Base-by-base conservation (phyloP, 495 filamentous ascomycete genomes). In the Podospora sp. region DNA sequence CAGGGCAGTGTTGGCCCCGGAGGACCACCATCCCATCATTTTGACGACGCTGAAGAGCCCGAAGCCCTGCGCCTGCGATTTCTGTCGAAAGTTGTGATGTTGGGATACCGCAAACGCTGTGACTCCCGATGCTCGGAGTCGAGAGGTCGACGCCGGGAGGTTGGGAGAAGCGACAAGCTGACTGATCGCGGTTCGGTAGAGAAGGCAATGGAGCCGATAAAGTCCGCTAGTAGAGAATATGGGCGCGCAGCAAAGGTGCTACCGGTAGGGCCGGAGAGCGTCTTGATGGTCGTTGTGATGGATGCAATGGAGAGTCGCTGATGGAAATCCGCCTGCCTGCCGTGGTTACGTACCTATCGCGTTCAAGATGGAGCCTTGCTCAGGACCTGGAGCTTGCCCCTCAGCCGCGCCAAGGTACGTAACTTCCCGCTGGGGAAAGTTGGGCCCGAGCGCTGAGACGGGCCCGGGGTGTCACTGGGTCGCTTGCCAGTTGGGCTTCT, bases 1-100 rank as follows among this genome's bases (percentile, higher is more conserved):
- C 76, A 99, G 87, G 75, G 92, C 92, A 56, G 87, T 91, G 75
- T 90, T 89, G 73, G 81, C 80, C 77, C 80, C 82, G 60, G 91
- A 92, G 51, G 90, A 91, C 82, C 95, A 97, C 92, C 95, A 97
- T 73, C 93, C 87, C 92, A 97, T 96, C 82, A 83, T 90, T 21
- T 67, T 82, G 76, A 63, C 14, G 56, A 64, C 56, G 2, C 29
- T 26, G 59, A 14, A 50, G 36, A 55, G 49, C 49, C 21, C 27
- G 27, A 20, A 18, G 27, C 35, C 25, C 4, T 33, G 11, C 26
- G 57, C 16, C 21, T 59, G 57, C 27, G 57, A 2, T n/a, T 12
- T 59, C 18, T 33, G 57, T 18, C 24, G 21, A 29, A 64, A 12
- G 24, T 52, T 46, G 63, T 29, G 63, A 65, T 63, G 49, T 12